Base-by-base conservation (phyloP, 345 rosid species). In the Rhizophora apiculata region DNA sequence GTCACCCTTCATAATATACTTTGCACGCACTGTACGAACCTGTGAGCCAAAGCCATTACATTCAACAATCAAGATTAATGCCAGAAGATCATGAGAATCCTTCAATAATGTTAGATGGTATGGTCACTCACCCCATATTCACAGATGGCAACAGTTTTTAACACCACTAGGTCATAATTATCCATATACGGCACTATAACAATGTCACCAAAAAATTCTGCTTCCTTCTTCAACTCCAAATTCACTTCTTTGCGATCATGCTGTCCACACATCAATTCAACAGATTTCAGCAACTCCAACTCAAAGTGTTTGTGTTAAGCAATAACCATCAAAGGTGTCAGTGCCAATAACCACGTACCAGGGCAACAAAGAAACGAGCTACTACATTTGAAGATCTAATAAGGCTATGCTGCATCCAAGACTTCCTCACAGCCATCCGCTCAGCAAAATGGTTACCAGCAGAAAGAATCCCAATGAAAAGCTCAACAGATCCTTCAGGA, bases 391-490 rank as follows among this genome's bases (percentile, higher is more conserved):
- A 84, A 69, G 98, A 85, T 61, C 82, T 83, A 49, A 94, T 82
- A 72, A 91, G 90, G 34, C 74, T 72, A 77, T 94, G 91, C 76
- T 87, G 97, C 95, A 94, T 89, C 98, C 98, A 94, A 16, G 97
- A 83, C 79, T 85, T 94, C 83, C 98, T 88, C 71, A 87, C 93
- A 13, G 98, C 97, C 98, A 94, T 94, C 66, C 98, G 82, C 82
- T 94, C 98, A 18, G 89, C 80, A 60, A 94, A 93, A 84, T 94
- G 97, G 79, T 89, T 94, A 70, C 96, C 98, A 0, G 97, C 96
- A 2, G 98, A 94, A 65, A 94, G 98, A 72, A 94, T 76, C 57
- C 98, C 98, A 0, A 91, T 84, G 55, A 91, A 94, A 62, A 94
- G 80, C 74, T 91, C 93, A 74, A 87, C 88, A 36, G 89, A 72